Base-by-base conservation (phyloP, 306 rosid species). In the Lagenaria siceraria region DNA sequence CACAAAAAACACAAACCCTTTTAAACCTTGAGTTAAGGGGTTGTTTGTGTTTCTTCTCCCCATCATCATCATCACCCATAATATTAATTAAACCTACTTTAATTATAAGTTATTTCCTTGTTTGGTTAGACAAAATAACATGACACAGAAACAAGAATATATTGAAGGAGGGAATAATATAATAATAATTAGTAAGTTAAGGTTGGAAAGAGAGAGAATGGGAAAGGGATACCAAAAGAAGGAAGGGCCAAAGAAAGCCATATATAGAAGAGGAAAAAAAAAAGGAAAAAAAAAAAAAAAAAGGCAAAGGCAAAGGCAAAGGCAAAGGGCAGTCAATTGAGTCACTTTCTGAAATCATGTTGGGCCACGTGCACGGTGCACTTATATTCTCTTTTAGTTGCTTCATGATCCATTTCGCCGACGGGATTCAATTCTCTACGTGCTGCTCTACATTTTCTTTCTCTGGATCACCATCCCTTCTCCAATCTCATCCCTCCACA, bases 1-100 rank as follows among this genome's bases (percentile, higher is more conserved):
- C 80, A 46, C 80, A 77, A 31, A 77, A 77, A 10, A 77, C 80
- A 62, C 80, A 77, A 6, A 77, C 80, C 31, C 60, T 61, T 62
- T 63, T 61, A 11, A 77, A 77, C 73, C 80, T 77, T 10, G 80
- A 77, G 61, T 11, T 27, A 2, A 11, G 6, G 75, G 31, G 51
- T 3, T 7, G 51, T 10, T 6, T 14, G 40, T 27, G 60, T 11
- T 12, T 43, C 0, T 13, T 69, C 55, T 69, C 75, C 55, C 36
- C 36, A 69, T 69, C 75, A 69, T 33, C 36, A 69, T 69, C 75
- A 69, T 69, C 75, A 24, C 19, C 75, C 75, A 69, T 69, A 21
- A 33, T 63, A 10, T n/a, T 1, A 25, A 14, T 1, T 10, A 4
- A 56, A 11, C 62, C 17, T 29, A 14, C 4, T 29, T n/a, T n/a